Evolutionary conservation across 768 basidiomycete species (phyloP).

Genomic region (Pluteus cervinus): DNA sequence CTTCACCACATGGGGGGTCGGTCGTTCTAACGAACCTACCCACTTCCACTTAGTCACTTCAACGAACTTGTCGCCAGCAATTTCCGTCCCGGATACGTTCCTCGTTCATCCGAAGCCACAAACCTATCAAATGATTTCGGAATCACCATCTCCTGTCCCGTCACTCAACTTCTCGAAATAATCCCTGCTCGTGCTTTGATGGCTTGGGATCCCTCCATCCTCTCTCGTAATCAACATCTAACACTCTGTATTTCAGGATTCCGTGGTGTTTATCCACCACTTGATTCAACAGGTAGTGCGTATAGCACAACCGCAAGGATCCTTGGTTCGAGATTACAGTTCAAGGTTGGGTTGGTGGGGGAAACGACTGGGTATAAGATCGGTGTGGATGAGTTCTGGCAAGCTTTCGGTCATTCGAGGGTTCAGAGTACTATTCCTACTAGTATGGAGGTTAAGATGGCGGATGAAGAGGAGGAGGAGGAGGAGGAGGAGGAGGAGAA

Average conservation of each 20-base stretch:
- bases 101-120: too few relatives aligned
- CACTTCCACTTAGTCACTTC: conserved; percentile 43
- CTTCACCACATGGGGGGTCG: too few relatives aligned
- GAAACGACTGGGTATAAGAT: conserved; percentile 53
- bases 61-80: conserved; percentile 48
- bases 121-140: conserved; percentile 45
- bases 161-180: conserved; percentile 40
- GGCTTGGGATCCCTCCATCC: conserved; percentile 67
- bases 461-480: conserved; percentile 19
- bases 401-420: too few relatives aligned
- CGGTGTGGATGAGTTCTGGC: conserved; percentile 42
- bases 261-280: conserved; percentile 45
- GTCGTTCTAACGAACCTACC: conserved; percentile 2
- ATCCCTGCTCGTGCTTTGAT: conserved; percentile 62
- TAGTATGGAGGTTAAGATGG: too few relatives aligned
- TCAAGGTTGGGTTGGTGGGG: conserved; percentile 54
- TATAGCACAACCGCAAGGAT: conserved; percentile 27
- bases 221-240: conserved; percentile 51
- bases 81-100: conserved; percentile 58
- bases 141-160: conserved; percentile 50
- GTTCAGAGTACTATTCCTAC: too few relatives aligned
- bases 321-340: conserved; percentile 32
- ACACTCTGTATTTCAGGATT: conserved; percentile 59
- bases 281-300: conserved; percentile 36
- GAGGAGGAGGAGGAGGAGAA: too few relatives aligned